Evolutionary conservation across 768 basidiomycete genomes (phyloP).

Genomic region (Hirschioporus abietinus): DNA sequence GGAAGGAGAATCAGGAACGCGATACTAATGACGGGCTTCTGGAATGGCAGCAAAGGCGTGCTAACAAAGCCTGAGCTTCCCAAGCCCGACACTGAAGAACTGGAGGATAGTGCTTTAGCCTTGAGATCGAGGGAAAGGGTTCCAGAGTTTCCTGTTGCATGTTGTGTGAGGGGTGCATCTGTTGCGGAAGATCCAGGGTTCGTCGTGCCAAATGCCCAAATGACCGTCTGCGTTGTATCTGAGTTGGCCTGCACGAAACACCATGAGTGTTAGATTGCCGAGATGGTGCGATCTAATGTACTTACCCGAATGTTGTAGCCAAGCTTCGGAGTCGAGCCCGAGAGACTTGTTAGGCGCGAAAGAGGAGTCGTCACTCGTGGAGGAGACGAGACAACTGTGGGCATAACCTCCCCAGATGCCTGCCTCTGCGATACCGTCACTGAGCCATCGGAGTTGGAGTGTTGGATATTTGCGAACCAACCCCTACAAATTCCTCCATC

Average conservation of each 20-base stretch:
- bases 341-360: slow-evolving; percentile 33
- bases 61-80: slow-evolving; percentile 1
- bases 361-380: slow-evolving; percentile 43
- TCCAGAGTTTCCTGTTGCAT: slow-evolving; percentile 35
- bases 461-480: slow-evolving; percentile 48
- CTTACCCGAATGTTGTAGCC: slow-evolving; percentile 48
- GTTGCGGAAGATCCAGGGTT: slow-evolving; percentile 42
- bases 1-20: slow-evolving; percentile 53
- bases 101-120: slow-evolving; percentile 29
- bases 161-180: slow-evolving; percentile 43
- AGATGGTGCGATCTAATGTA: slow-evolving; percentile 9
- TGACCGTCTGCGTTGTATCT: slow-evolving; percentile 38
- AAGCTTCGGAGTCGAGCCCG: slow-evolving; percentile 38
- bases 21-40: slow-evolving; percentile 43
- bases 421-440: slow-evolving; percentile 63
- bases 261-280: slow-evolving; percentile 1
- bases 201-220: slow-evolving; percentile 52
- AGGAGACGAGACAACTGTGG: slow-evolving; percentile 48
- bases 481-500: slow-evolving; percentile 36
- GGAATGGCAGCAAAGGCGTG: slow-evolving; percentile 36
- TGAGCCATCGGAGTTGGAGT: slow-evolving; percentile 52
- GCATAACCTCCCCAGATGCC: slow-evolving; percentile 48
- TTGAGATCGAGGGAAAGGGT: slow-evolving; percentile 40
- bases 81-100: slow-evolving; percentile 16
- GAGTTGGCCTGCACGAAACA: slow-evolving; percentile 33